Base-by-base conservation (phyloP, 768 basidiomycete species). In the Pleurotus sapidus region DNA sequence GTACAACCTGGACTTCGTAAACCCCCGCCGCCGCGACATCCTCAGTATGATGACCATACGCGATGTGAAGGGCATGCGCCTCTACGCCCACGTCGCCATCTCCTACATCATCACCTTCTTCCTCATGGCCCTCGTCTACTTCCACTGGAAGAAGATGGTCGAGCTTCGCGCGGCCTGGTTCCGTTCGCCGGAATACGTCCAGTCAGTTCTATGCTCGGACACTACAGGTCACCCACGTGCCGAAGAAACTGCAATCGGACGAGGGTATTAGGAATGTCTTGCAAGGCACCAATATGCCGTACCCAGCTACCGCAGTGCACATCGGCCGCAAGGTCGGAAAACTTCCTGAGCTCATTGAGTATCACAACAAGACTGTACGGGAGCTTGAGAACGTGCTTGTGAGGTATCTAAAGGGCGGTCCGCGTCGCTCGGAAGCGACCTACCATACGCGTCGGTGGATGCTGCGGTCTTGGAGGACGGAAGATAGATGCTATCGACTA, bases 151-250 rank as follows among this genome's bases (percentile, higher is more conserved):
- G 39, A 70, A 70, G n/a, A 87, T 94, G 75, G 76, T 92, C 37
- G 71, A 73, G 17, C 78, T 95, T 1, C 84, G 92, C 12, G 74
- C 79, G 55, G 70, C 78, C 40, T 95, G 89, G 86, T 93, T 91
- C 74, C 80, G 80, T 54, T 87, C 84, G 1, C 78, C 84, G 37
- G 85, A 87, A 64, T 94, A 93, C 69, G 77, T 84, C 49, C 76
- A 82, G 49, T 84, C 84, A n/a, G 5, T 91, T 94, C 71, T 89
- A 93, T 64, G 88, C 91, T 0, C 81, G 93, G 23, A 92, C 91
- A 0, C 77, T 95, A 46, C 83, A 87, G 69, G 78, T 91, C 61
- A 89, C 80, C 9, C 75, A 81, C 57, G 85, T 95, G 9, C 81
- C 83, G 15, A 84, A 79, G 69, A 81, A 82, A 63, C 76, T 78